These are phyloP conservation scores for Thalassiosira exigua DNA, from an alignment of 352 stramenopile genomes.

Conservation along the genomic window DNA sequence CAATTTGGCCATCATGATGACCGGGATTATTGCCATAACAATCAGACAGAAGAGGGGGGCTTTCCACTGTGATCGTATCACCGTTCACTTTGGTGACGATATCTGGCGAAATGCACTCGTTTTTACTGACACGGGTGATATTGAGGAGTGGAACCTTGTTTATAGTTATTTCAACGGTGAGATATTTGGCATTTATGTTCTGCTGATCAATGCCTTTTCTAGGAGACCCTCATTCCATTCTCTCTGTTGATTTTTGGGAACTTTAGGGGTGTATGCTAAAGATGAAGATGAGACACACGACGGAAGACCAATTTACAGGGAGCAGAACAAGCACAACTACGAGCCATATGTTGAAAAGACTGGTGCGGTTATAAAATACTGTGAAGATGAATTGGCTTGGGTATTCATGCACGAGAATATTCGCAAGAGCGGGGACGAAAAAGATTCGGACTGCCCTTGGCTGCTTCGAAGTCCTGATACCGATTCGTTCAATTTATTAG, in stretches of 20 bases:
- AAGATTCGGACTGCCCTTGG: constrained; percentile 35
- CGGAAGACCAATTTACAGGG: constrained; percentile 2
- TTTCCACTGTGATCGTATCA: not conserved
- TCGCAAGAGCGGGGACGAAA: not conserved
- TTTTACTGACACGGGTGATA: not conserved
- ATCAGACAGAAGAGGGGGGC: not conserved
- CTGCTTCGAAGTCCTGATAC: constrained; percentile 30
- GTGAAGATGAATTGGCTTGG: not conserved
- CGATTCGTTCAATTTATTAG: constrained; percentile 27
- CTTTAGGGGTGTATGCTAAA: too few relatives aligned
- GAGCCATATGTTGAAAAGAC: not conserved
- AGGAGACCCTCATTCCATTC: too few relatives aligned
- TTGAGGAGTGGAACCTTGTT: not conserved
- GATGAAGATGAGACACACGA: not conserved
- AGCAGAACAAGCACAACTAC: constrained; percentile 2
- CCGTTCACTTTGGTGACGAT: constrained; percentile 3
- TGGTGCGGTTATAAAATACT: constrained; percentile 8
- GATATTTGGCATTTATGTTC: not conserved
- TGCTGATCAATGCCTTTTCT: not conserved
- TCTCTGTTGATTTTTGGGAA: too few relatives aligned
- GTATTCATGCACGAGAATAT: constrained; percentile 7
- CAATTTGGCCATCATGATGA: not conserved
- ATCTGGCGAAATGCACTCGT: constrained; percentile 15
- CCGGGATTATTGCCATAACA: not conserved
- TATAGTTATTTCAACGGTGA: constrained; percentile 16